Evolutionary conservation across 257 asterid genomes (phyloP).

Genomic region (Scutellaria minor): DNA sequence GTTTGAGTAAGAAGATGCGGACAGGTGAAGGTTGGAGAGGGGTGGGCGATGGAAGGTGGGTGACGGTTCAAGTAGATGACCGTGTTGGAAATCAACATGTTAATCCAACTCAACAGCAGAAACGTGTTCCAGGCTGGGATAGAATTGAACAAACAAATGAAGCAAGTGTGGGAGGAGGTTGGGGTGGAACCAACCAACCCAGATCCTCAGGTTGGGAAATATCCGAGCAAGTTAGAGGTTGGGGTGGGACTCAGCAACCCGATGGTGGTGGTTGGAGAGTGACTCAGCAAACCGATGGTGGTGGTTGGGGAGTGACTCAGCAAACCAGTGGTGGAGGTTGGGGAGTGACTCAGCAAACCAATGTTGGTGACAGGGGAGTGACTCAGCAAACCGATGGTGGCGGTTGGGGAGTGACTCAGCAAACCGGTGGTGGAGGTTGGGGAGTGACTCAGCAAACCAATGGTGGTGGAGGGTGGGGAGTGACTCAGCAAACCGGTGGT

Average conservation of each 20-base stretch:
- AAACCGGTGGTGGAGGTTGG: constrained; percentile 13
- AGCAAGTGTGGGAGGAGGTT: constrained; percentile 15
- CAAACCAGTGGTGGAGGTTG: constrained; percentile 18
- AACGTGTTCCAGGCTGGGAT: constrained; percentile 12
- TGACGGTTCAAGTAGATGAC: constrained; percentile 2
- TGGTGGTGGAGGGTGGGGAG: constrained; percentile 29
- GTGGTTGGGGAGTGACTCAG: constrained; percentile 27
- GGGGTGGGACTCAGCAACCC: constrained; percentile 7
- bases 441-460: not conserved
- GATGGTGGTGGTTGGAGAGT: constrained; percentile 17
- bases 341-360: constrained; percentile 6
- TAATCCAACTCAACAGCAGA: constrained; percentile 19
- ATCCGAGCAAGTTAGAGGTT: constrained; percentile 6
- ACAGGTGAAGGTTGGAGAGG: constrained; percentile 42
- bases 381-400: not conserved
- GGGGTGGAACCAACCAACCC: constrained; percentile 28
- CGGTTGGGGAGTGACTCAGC: not conserved
- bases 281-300: not conserved
- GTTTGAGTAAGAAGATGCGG: constrained; percentile 38
- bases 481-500: not conserved
- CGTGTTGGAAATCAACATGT: constrained; percentile 23
- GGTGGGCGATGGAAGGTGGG: constrained; percentile 32
- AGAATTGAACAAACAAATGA: not conserved
- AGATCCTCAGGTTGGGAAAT: constrained; percentile 17
- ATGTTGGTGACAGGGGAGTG: not conserved